A percentile compares a stretch with the other conserved stretches of the same genome.
Conservation (phyloP, 2,329 filamentous ascomycete species). For the Exophiala oligosperma region DNA sequence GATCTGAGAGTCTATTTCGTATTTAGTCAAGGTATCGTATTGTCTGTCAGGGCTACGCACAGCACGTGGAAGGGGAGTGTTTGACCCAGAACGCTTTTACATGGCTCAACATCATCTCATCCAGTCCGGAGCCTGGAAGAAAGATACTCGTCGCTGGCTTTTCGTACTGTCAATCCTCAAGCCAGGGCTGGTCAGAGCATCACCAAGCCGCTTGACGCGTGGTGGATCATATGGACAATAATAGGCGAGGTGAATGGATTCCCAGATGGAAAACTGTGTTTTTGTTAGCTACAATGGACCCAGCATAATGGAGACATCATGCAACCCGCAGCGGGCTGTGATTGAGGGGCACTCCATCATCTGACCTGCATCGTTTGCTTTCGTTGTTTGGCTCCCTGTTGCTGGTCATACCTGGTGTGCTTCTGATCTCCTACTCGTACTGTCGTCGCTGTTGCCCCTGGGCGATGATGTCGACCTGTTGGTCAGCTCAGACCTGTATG, state of each 20-base stretch:
- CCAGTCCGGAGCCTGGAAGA: too few species aligned
- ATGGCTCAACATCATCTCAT: neutral
- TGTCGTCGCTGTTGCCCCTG: neutral
- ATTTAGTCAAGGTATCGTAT: neutral
- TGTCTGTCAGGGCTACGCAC: neutral
- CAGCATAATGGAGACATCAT: constrained; percentile 15
- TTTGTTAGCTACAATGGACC: constrained; percentile 18
- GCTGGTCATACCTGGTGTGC: constrained; percentile 7
- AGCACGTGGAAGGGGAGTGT: constrained; percentile 19
- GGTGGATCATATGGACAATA: constrained; percentile 12
- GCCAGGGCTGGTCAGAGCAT: neutral
- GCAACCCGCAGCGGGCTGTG: constrained; percentile 13
- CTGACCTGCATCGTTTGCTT: constrained; percentile 21
- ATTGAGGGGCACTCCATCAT: constrained; percentile 19
- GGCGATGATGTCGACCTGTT: neutral
- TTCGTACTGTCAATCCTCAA: neutral
- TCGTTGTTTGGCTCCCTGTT: neutral
- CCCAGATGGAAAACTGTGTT: constrained; percentile 1
- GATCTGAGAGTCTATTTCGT: constrained; percentile 8
- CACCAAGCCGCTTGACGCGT: constrained; percentile 1
- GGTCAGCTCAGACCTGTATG: neutral
- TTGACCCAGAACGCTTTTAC: neutral
- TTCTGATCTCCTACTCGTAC: neutral
- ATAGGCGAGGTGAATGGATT: constrained; percentile 13
- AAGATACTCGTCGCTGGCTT: neutral